Evolutionary conservation across 768 basidiomycete genomes (phyloP), one percentile per base, ranked within the genome.

Genomic region (Agrocybe praecox): DNA sequence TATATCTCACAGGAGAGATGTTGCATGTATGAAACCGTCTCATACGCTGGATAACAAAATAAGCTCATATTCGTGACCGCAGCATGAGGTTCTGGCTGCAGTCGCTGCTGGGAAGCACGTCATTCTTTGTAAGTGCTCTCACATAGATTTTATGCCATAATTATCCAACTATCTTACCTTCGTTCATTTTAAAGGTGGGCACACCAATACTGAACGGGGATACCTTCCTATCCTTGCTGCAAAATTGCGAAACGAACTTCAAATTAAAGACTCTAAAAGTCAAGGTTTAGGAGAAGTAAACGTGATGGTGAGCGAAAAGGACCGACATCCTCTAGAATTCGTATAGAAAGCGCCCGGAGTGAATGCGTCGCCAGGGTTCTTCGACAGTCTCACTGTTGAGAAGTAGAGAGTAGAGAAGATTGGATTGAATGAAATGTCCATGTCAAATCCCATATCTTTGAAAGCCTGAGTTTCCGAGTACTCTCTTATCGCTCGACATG

Each of bases 1-100:
- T 95, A 22, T 94, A 91, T 70, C 80, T 95, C 65, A 98, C 96
- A 2, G 96, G 96, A 9, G 94, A 98, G 75, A 92, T 96, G 90
- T 70, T 82, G 18, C 95, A 96, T 72, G 92, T 94, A 71, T 50
- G 85, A 71, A 44, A 58, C 59, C 49, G 52, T 46, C 29, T 29
- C 46, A 49, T 52, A 52, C 14, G 36, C 12, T n/a, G n/a, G 12
- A 45, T 45, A 47, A 45, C 61, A 60, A 59, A 58, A 53, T 61
- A 65, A 61, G 44, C 58, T 62, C 69, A 64, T 36, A 34, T 57
- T 52, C 49, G 36, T 54, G 52, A 60, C 56, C 61, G 52, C 69
- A 95, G 92, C 96, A 97, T 71, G 89, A 96, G 57, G 86, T 96
- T 52, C 78, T 98, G 42, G 90, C 91, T 1, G 83, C 91, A 1